Percentiles rank a stretch among this genome's conserved stretches.
Conservation (phyloP, 164 flowering plant genomes). For the Kingdonia uniflora region DNA sequence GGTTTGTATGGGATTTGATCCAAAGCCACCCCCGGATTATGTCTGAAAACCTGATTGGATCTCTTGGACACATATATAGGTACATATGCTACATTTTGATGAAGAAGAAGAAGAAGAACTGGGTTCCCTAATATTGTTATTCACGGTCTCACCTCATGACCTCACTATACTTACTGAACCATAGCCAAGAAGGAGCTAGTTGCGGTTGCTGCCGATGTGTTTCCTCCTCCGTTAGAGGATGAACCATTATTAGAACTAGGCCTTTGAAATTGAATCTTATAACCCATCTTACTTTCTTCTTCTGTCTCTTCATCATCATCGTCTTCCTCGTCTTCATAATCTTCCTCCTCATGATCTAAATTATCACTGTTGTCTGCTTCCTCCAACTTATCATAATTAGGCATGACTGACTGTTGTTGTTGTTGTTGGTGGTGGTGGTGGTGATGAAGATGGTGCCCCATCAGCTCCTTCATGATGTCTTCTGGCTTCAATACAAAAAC, state of each 20-base stretch:
- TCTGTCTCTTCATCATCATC: slow-evolving; percentile 23
- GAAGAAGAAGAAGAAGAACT: slow-evolving; percentile 4
- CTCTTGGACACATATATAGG: slow-evolving; percentile 8
- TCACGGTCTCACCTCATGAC: no score
- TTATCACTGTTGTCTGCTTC: slow-evolving; percentile 25
- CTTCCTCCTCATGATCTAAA: slow-evolving; percentile 22
- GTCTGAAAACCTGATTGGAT: not conserved
- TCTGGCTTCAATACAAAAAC: slow-evolving; percentile 61
- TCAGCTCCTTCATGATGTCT: slow-evolving; percentile 60
- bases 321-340: slow-evolving; percentile 24
- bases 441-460: slow-evolving; percentile 10
- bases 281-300: slow-evolving; percentile 28
- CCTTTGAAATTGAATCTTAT: slow-evolving; percentile 39
- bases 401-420: slow-evolving; percentile 7
- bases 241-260: slow-evolving; percentile 15
- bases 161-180: slow-evolving; percentile 30
- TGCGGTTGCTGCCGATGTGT: slow-evolving; percentile 17
- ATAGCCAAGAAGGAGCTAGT: slow-evolving; percentile 34
- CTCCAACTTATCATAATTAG: slow-evolving; percentile 18
- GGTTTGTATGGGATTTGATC: not conserved
- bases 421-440: slow-evolving; percentile 9
- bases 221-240: slow-evolving; percentile 29
- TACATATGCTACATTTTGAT: slow-evolving; percentile 32
- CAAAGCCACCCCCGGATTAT: not conserved
- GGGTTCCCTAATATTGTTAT: no score